These are phyloP conservation scores for Diversispora epigaea DNA, from an alignment of 192 early-diverging fungal genomes.

Conservation along the genomic window DNA sequence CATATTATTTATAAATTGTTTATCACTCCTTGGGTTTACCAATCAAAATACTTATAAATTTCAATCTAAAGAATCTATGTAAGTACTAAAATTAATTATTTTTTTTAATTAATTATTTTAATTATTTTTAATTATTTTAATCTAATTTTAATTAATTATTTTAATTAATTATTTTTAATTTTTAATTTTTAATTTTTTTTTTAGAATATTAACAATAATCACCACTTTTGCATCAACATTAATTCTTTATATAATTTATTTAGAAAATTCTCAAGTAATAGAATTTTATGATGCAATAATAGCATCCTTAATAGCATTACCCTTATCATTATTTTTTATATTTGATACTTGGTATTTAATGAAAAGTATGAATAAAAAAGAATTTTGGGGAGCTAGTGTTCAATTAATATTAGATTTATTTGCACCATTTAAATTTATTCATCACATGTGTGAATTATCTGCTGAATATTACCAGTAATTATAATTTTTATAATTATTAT, in stretches of 20 bases:
- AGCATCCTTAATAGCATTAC: neutral
- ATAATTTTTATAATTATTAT: too few species aligned
- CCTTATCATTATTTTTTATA: slow-evolving; percentile 17
- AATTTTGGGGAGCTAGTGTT: slow-evolving; percentile 23
- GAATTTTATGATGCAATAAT: neutral
- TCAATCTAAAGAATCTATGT: slow-evolving; percentile 19
- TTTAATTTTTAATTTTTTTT: neutral
- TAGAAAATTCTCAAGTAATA: too few species aligned
- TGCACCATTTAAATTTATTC: slow-evolving; percentile 21
- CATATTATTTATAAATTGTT: neutral
- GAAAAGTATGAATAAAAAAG: slow-evolving; percentile 16
- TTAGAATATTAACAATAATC: neutral
- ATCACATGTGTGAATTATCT: slow-evolving; percentile 28
- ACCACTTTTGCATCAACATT: too few species aligned
- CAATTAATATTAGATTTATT: slow-evolving; percentile 28
- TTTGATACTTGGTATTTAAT: slow-evolving; percentile 30
- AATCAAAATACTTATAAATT: slow-evolving; percentile 13
- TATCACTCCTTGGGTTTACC: slow-evolving; percentile 3
- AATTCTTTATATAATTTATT: too few species aligned
- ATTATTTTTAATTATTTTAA: neutral
- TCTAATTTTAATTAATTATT: neutral
- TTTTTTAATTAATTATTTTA: neutral
- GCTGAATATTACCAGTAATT: neutral
- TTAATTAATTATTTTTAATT: neutral
- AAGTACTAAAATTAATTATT: neutral